Percentiles rank a stretch among this genome's conserved stretches.
These are phyloP conservation scores for Stemphylium lycopersici DNA, from an alignment of 2,329 filamentous ascomycete species.

Conservation along the genomic window DNA sequence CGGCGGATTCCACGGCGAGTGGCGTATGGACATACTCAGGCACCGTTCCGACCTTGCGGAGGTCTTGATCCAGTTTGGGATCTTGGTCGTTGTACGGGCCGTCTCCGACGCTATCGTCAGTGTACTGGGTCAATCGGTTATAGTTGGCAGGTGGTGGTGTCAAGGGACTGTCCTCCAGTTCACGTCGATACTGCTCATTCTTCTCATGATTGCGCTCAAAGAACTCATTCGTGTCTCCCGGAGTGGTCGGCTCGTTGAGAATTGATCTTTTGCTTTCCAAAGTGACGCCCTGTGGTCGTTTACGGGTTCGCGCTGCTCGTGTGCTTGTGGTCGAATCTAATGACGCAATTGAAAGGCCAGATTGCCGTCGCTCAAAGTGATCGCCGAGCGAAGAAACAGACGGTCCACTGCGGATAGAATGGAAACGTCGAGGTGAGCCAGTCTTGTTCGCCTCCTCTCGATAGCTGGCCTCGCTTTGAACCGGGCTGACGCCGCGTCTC, in stretches of 20 bases:
- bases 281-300: conserved; percentile 60
- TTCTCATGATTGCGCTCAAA: conserved; percentile 62
- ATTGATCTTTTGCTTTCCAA: conserved; percentile 59
- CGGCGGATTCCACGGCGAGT: conserved; percentile 81
- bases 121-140: conserved; percentile 56
- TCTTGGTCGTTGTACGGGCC: conserved; percentile 58
- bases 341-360: conserved; percentile 65
- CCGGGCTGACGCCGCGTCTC: conserved; percentile 77
- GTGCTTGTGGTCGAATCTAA: conserved; percentile 64
- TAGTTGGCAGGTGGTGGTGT: conserved; percentile 57
- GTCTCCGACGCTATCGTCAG: conserved; percentile 62
- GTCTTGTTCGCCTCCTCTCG: conserved; percentile 31
- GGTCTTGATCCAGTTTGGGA: conserved; percentile 66
- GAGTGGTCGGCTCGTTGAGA: conserved; percentile 45
- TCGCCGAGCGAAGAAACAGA: conserved; percentile 69
- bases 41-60: conserved; percentile 73
- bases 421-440: conserved; percentile 52
- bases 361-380: conserved; percentile 58
- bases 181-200: conserved; percentile 63
- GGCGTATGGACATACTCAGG: conserved; percentile 77
- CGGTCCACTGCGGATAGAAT: conserved; percentile 52
- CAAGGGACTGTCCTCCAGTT: conserved; percentile 54
- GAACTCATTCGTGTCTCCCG: conserved; percentile 55
- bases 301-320: conserved; percentile 60
- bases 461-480: conserved; percentile 90